Evolutionary conservation across 2,329 filamentous ascomycete genomes (phyloP).

Genomic region (Alternaria ventricosa): DNA sequence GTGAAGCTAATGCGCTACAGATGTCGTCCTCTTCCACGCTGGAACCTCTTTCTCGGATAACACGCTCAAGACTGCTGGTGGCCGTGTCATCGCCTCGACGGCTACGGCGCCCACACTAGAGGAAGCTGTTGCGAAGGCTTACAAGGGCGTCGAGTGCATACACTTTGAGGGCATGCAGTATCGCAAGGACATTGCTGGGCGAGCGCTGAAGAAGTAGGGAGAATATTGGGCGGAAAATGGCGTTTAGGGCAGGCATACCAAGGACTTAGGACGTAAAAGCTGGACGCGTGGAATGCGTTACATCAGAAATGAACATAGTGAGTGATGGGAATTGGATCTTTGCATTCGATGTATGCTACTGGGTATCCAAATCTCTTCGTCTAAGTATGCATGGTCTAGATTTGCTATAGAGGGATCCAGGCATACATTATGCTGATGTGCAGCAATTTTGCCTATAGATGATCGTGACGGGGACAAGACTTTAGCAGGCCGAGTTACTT

Average conservation of each 20-base stretch:
- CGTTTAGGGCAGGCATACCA: constrained; percentile 4
- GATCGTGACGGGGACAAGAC: background rate
- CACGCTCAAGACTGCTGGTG: constrained; percentile 78
- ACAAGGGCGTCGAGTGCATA: constrained; percentile 79
- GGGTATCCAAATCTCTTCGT: background rate
- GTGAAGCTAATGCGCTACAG: constrained; percentile 34
- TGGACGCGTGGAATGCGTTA: background rate
- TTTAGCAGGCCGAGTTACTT: background rate
- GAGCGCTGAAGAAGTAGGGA: constrained; percentile 50
- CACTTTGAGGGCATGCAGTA: constrained; percentile 90
- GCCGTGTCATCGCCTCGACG: constrained; percentile 92
- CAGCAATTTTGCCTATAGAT: background rate
- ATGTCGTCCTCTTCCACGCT: constrained; percentile 86
- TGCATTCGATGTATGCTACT: background rate
- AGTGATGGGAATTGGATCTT: background rate
- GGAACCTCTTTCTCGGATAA: constrained; percentile 72
- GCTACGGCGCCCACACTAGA: constrained; percentile 77
- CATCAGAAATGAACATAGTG: background rate
- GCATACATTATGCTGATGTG: background rate
- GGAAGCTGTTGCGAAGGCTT: constrained; percentile 86
- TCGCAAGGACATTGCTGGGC: constrained; percentile 83
- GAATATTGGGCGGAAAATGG: too few relatives aligned
- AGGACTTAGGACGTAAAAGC: background rate
- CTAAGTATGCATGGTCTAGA: background rate
- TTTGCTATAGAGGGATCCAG: background rate